Percentiles rank a stretch among this genome's conserved stretches.
Evolutionary conservation across 2,329 filamentous ascomycete genomes (phyloP).

Genomic region (Penicillium sclerotiorum): DNA sequence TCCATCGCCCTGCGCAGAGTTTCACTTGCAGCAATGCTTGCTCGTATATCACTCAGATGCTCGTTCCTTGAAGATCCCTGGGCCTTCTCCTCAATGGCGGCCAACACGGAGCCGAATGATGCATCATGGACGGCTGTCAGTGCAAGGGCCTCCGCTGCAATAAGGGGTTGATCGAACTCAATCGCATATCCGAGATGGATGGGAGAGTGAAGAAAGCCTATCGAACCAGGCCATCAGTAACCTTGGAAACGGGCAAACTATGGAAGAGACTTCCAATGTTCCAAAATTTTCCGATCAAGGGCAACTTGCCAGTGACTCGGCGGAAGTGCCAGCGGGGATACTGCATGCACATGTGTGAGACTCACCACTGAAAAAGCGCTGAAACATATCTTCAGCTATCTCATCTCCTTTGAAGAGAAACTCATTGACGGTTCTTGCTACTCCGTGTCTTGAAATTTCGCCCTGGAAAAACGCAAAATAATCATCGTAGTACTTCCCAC

Average conservation of each 20-base stretch:
- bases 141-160: slow-evolving; percentile 18
- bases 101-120: slow-evolving; percentile 12
- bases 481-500: slow-evolving; percentile 17
- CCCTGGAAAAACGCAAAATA: slow-evolving; percentile 28
- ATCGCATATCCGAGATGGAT: slow-evolving; percentile 21
- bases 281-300: too few relatives aligned
- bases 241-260: too few relatives aligned
- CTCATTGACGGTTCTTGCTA: slow-evolving; percentile 21
- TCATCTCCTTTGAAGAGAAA: slow-evolving; percentile 26
- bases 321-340: too few relatives aligned
- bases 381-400: slow-evolving; percentile 23
- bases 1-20: slow-evolving; percentile 13
- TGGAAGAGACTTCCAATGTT: too few relatives aligned
- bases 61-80: background rate
- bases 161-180: slow-evolving; percentile 18
- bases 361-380: slow-evolving; percentile 18
- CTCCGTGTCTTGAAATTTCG: slow-evolving; percentile 20
- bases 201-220: slow-evolving; percentile 18
- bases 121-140: slow-evolving; percentile 16
- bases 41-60: slow-evolving; percentile 7
- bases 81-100: slow-evolving; percentile 4
- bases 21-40: slow-evolving; percentile 7
- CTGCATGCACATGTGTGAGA: background rate
- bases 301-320: too few relatives aligned
- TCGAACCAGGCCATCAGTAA: too few relatives aligned